Percentiles rank a stretch among this genome's conserved stretches.
phyloP scores from a whole-genome alignment of 2,329 filamentous ascomycete genomes.

The Aureobasidium melanogenum region DNA sequence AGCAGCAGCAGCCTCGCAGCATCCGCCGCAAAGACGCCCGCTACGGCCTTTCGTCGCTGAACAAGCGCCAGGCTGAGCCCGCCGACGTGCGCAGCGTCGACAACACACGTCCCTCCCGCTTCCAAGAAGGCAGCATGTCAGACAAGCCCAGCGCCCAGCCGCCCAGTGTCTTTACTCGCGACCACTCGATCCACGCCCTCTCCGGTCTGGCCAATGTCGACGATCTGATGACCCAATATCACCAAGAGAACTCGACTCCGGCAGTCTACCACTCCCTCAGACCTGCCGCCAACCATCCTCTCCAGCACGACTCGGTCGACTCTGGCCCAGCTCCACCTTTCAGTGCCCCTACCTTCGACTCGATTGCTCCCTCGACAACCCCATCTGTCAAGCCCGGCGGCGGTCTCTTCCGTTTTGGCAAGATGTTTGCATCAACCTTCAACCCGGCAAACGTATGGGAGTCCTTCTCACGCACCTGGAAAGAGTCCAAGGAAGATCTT shows the following conservation, averaged over 20 bases:
- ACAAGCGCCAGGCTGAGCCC: conserved; percentile 23
- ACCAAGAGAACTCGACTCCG: conserved; percentile 15
- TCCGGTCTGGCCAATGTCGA: conserved; percentile 27
- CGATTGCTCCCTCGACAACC: not conserved
- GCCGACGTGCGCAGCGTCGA: not conserved
- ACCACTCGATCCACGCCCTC: conserved; percentile 13
- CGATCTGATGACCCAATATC: conserved; percentile 31
- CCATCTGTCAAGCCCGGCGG: conserved; percentile 14
- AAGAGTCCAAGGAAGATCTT: conserved; percentile 35
- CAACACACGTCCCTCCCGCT: conserved; percentile 50
- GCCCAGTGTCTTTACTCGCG: conserved; percentile 56
- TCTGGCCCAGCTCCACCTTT: not conserved
- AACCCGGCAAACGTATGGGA: conserved; percentile 44
- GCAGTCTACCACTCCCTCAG: not conserved
- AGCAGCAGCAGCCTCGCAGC: conserved; percentile 18
- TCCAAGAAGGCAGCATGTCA: conserved; percentile 76
- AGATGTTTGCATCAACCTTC: conserved; percentile 44
- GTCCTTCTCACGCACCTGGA: conserved; percentile 34
- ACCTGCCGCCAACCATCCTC: not conserved
- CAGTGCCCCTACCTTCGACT: not conserved
- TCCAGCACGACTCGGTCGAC: not conserved
- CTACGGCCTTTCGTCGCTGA: conserved; percentile 26
- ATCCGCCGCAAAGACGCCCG: conserved; percentile 26
- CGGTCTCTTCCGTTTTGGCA: conserved; percentile 47
- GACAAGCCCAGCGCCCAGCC: conserved; percentile 66